Evolutionary conservation across 768 basidiomycete species (phyloP).

Genomic region (Lyophyllum semitale): DNA sequence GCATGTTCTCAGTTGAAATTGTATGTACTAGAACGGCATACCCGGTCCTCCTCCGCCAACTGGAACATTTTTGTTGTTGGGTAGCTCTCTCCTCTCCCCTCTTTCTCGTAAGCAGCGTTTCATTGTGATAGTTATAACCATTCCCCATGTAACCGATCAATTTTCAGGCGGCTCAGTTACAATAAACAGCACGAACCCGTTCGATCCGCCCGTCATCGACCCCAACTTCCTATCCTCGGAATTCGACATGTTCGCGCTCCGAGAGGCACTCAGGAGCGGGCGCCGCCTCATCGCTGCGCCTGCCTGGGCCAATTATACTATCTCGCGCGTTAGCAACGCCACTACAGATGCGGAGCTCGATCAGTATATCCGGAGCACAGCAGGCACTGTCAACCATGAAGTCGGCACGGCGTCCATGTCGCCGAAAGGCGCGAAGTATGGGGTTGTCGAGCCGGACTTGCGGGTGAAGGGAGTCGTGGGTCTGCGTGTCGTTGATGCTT

Average conservation of each 20-base stretch:
- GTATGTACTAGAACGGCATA: too few species aligned
- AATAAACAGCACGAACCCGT: conserved; percentile 10
- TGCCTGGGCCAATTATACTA: conserved; percentile 16
- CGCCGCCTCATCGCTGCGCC: conserved; percentile 12
- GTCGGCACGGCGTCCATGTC: conserved; percentile 16
- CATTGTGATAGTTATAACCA: not conserved
- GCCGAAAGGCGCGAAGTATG: conserved; percentile 7
- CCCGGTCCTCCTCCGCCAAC: not conserved
- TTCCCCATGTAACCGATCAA: not conserved
- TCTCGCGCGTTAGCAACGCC: conserved; percentile 9
- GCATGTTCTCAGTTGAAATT: too few species aligned
- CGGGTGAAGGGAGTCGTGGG: conserved; percentile 15
- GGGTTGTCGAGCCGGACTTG: conserved; percentile 20
- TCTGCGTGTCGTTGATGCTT: conserved; percentile 20
- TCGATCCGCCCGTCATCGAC: conserved; percentile 16
- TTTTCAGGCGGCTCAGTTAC: conserved; percentile 9
- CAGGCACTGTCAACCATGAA: conserved; percentile 10
- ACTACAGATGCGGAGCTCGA: conserved; percentile 8
- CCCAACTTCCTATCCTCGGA: conserved; percentile 15
- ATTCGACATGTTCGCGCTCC: conserved; percentile 15
- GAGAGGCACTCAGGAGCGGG: conserved; percentile 16
- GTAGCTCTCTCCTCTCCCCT: conserved; percentile 16
- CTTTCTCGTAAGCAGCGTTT: conserved; percentile 13
- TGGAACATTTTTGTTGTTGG: conserved; percentile 15
- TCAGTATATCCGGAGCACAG: conserved; percentile 6